Conservation (phyloP, 75 land plant genomes). For the Cunninghamia lanceolata region DNA sequence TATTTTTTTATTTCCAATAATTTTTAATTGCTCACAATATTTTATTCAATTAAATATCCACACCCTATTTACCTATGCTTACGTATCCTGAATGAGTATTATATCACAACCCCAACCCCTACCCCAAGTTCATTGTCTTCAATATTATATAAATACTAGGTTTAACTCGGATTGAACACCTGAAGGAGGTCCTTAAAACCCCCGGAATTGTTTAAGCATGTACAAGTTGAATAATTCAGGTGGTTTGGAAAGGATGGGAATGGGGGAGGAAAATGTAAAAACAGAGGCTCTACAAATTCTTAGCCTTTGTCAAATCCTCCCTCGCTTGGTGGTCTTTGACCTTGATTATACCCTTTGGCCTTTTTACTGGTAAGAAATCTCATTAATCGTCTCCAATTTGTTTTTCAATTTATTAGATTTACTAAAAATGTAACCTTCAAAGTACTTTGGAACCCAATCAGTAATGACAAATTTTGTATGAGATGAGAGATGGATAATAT, state of each 20-base stretch:
- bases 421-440: too few species aligned
- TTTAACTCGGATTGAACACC: not conserved
- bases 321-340: constrained; percentile 92
- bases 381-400: not conserved
- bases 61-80: too few species aligned
- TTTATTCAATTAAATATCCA: too few species aligned
- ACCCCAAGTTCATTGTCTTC: too few species aligned
- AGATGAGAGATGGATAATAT: not conserved
- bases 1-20: too few species aligned
- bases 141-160: not conserved
- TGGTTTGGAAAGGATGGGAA: constrained; percentile 13
- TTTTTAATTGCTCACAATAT: too few species aligned
- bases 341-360: constrained; percentile 99
- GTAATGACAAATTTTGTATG: too few species aligned
- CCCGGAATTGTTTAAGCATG: not conserved
- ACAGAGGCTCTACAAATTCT: constrained; percentile 69
- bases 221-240: not conserved
- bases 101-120: too few species aligned
- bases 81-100: too few species aligned
- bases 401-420: not conserved
- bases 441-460: too few species aligned
- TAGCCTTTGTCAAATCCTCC: constrained; percentile 48
- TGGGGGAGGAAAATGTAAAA: constrained; percentile 54
- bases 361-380: constrained; percentile 75
- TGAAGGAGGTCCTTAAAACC: not conserved